These are phyloP conservation scores for Phytopythium chamaehyphon DNA, from an alignment of 352 stramenopile genomes.

Conservation along the genomic window DNA sequence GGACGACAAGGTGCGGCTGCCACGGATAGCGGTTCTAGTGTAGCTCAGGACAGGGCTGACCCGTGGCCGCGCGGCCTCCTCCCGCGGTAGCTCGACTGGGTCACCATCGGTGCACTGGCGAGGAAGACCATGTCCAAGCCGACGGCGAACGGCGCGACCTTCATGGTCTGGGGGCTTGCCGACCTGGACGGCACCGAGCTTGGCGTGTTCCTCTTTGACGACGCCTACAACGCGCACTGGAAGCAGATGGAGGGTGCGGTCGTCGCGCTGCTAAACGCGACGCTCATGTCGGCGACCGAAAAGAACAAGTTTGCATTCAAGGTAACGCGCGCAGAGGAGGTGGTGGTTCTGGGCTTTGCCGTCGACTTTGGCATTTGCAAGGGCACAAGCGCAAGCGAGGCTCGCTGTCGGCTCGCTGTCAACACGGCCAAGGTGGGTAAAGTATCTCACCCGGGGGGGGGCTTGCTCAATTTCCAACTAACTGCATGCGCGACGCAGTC, in stretches of 20 bases:
- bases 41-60: too few relatives aligned
- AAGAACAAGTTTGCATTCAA: conserved; percentile 82
- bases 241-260: conserved; percentile 52
- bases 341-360: conserved; percentile 57
- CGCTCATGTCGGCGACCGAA: conserved; percentile 56
- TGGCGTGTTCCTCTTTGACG: conserved; percentile 71
- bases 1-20: conserved; percentile 41
- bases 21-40: too few relatives aligned
- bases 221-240: conserved; percentile 72
- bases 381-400: conserved; percentile 49
- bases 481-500: conserved; percentile 22
- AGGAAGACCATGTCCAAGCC: conserved; percentile 73
- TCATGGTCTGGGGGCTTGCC: conserved; percentile 79
- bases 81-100: conserved; percentile 82
- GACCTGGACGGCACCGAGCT: conserved; percentile 65
- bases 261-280: conserved; percentile 68
- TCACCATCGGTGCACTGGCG: conserved; percentile 73
- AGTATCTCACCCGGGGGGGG: too few relatives aligned
- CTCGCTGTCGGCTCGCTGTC: conserved; percentile 61
- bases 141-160: conserved; percentile 55
- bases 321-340: conserved; percentile 40
- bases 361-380: conserved; percentile 83
- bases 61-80: too few relatives aligned
- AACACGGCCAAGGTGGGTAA: conserved; percentile 59
- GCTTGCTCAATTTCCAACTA: conserved; percentile 3